Evolutionary conservation across 2,329 filamentous ascomycete species (phyloP).

Genomic region (Fusarium sulawesiense): DNA sequence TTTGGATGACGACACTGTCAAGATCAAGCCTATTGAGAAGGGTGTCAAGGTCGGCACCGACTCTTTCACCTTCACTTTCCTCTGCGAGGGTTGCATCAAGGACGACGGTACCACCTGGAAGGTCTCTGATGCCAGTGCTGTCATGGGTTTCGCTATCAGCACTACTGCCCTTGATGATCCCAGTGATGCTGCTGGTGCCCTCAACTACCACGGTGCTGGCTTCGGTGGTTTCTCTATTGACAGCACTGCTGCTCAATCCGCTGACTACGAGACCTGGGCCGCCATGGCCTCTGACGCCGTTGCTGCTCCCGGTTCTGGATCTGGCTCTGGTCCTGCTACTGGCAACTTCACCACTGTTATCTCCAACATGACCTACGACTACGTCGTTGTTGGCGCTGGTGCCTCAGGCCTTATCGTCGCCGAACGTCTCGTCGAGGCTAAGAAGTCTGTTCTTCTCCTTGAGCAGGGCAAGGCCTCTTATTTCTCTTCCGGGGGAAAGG

Average conservation of each 20-base stretch:
- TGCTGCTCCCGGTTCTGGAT: conserved; percentile 43
- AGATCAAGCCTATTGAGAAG: conserved; percentile 66
- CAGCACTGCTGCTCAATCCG: conserved; percentile 52
- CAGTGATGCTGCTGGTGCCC: conserved; percentile 49
- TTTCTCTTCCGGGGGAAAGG: conserved; percentile 65
- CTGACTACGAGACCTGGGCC: conserved; percentile 57
- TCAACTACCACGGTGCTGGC: conserved; percentile 53
- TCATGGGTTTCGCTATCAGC: conserved; percentile 69
- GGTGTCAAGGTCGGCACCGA: conserved; percentile 67
- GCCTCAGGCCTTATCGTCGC: conserved; percentile 71
- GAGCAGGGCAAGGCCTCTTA: conserved; percentile 65
- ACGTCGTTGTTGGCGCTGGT: conserved; percentile 73
- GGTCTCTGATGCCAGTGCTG: conserved; percentile 57
- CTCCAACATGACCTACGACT: conserved; percentile 62
- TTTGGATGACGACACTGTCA: conserved; percentile 68
- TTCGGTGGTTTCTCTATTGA: conserved; percentile 60
- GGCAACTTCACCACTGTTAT: conserved; percentile 49
- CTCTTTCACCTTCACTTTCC: conserved; percentile 72
- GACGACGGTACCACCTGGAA: conserved; percentile 58
- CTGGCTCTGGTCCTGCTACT: conserved; percentile 30
- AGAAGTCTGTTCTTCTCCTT: conserved; percentile 72
- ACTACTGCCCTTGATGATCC: conserved; percentile 56
- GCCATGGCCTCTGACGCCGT: conserved; percentile 57
- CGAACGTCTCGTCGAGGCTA: conserved; percentile 67
- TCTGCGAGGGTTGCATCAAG: conserved; percentile 68